Evolutionary conservation across 2,329 filamentous ascomycete genomes (phyloP).

Genomic region (Trichoderma guizhouense): DNA sequence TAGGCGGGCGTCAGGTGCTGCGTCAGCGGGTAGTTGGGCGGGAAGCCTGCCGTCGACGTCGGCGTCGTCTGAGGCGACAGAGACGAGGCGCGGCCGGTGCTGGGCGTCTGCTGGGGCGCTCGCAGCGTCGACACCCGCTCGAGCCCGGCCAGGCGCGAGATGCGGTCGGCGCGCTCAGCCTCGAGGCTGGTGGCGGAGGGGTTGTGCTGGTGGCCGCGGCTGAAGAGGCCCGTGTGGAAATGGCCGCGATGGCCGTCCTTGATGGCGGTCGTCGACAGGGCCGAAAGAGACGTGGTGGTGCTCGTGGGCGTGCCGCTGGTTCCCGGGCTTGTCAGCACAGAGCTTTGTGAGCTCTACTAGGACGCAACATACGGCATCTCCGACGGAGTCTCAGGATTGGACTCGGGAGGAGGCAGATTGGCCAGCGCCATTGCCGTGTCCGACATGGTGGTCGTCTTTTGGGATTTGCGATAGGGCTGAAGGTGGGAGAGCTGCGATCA

Average conservation of each 20-base stretch:
- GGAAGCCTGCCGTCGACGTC: slow-evolving; percentile 46
- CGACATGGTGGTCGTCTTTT: neutral
- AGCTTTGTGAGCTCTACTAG: neutral
- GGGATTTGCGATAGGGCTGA: neutral
- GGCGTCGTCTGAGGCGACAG: slow-evolving; percentile 50
- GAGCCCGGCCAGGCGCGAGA: slow-evolving; percentile 89
- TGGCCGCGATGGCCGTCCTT: slow-evolving; percentile 93
- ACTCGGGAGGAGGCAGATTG: slow-evolving; percentile 78
- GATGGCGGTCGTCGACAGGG: slow-evolving; percentile 89
- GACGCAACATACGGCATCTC: slow-evolving; percentile 73
- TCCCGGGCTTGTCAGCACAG: slow-evolving; percentile 17
- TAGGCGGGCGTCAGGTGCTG: slow-evolving; percentile 61
- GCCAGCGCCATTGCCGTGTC: slow-evolving; percentile 58
- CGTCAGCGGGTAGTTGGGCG: slow-evolving; percentile 36
- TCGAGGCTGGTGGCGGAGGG: slow-evolving; percentile 71
- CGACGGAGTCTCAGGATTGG: slow-evolving; percentile 79
- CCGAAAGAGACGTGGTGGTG: slow-evolving; percentile 84
- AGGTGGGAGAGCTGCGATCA: neutral
- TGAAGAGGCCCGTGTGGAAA: slow-evolving; percentile 51
- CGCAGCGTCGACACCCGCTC: slow-evolving; percentile 80
- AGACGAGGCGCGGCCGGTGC: slow-evolving; percentile 34
- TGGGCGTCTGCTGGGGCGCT: slow-evolving; percentile 31
- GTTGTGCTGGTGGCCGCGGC: slow-evolving; percentile 57
- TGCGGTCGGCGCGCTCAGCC: slow-evolving; percentile 89
- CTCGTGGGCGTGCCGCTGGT: slow-evolving; percentile 86